phyloP scores from a whole-genome alignment of 2,329 filamentous ascomycete species.

The Apiospora koreana region DNA sequence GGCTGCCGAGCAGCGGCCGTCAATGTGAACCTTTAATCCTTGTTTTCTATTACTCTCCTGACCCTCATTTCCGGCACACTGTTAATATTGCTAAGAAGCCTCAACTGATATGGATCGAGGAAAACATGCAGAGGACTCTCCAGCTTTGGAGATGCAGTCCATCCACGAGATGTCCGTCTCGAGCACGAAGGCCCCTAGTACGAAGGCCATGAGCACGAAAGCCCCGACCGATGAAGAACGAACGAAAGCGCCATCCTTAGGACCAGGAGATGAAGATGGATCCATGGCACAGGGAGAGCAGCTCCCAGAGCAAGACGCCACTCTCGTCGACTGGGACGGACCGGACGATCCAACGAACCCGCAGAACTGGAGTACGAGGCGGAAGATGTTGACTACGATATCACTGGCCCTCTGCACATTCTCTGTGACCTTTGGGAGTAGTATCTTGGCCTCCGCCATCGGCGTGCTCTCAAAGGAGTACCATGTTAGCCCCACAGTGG shows the following conservation, averaged over 20 bases:
- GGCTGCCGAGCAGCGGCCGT: neutral
- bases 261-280: neutral
- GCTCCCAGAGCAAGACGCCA: neutral
- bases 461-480: conserved; percentile 17
- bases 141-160: neutral
- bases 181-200: neutral
- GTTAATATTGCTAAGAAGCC: neutral
- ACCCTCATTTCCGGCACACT: too few relatives aligned
- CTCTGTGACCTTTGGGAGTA: conserved; percentile 21
- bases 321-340: conserved; percentile 21
- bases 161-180: neutral
- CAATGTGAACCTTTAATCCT: neutral
- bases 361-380: conserved; percentile 18
- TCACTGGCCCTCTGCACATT: conserved; percentile 19
- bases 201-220: neutral
- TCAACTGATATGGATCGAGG: neutral
- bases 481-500: conserved; percentile 18
- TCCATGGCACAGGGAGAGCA: neutral
- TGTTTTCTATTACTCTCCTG: neutral
- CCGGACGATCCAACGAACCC: conserved; percentile 20
- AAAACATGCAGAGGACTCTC: neutral
- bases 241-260: neutral
- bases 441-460: conserved; percentile 21
- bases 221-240: neutral
- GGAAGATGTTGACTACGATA: conserved; percentile 19